Evolutionary conservation across 2,329 filamentous ascomycete genomes (phyloP).

Genomic region (Myriosclerotinia scirpicola): DNA sequence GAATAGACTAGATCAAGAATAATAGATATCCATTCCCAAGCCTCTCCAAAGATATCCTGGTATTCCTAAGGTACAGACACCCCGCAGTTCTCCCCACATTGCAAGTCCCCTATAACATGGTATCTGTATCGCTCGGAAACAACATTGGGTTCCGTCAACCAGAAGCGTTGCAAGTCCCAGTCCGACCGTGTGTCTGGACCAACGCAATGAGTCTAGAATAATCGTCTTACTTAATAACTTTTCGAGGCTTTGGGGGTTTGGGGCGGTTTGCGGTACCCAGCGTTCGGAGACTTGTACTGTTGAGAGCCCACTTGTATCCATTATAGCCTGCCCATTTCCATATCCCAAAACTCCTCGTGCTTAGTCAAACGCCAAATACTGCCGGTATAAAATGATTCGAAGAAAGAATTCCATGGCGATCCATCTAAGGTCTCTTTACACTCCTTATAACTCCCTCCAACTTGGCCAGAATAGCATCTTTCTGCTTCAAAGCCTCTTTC

Average conservation of each 20-base stretch:
- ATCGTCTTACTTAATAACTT: background rate
- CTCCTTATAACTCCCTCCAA: constrained; percentile 62
- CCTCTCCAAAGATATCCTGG: background rate
- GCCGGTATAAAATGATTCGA: background rate
- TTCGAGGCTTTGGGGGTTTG: background rate
- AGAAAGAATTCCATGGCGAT: background rate
- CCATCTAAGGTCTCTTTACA: constrained; percentile 56
- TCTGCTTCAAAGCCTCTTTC: constrained; percentile 63
- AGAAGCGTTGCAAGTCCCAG: constrained; percentile 91
- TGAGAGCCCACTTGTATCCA: background rate
- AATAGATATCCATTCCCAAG: background rate
- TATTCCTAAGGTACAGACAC: background rate
- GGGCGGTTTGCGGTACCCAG: background rate
- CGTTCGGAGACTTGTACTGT: background rate
- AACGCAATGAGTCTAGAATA: background rate
- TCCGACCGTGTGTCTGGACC: constrained; percentile 53
- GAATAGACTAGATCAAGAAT: constrained; percentile 11
- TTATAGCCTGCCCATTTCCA: background rate
- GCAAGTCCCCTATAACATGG: background rate
- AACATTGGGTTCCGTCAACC: constrained; percentile 82
- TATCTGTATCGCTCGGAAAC: constrained; percentile 56
- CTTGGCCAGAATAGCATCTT: constrained; percentile 58
- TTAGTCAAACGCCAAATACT: constrained; percentile 27
- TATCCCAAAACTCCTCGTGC: background rate
- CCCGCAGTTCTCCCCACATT: background rate